Evolutionary conservation across 176 grass and related monocot genomes (phyloP).

Genomic region (Eragrostis curvula): DNA sequence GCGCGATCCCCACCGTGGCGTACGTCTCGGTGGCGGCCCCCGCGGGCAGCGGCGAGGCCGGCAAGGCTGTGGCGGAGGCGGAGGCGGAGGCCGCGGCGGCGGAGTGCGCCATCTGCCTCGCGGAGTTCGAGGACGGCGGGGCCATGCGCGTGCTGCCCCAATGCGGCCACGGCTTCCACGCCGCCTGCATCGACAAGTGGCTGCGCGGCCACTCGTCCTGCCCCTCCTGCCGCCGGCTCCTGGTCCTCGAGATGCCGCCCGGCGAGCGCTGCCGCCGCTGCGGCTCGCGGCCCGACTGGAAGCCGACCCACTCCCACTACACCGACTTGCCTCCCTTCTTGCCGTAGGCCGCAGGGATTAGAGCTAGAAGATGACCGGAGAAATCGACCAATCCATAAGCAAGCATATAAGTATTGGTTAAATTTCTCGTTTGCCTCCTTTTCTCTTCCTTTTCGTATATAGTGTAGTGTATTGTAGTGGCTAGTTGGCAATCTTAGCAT

Average conservation of each 20-base stretch:
- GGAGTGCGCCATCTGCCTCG: conserved; percentile 81
- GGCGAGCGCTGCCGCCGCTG: conserved; percentile 51
- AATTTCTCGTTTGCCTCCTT: conserved; percentile 19
- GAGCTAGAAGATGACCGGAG: conserved; percentile 9
- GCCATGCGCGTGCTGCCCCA: conserved; percentile 63
- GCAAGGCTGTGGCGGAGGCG: background rate
- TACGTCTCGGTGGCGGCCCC: conserved; percentile 36
- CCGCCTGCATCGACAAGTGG: conserved; percentile 74
- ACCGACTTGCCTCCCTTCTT: conserved; percentile 43
- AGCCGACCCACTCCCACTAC: conserved; percentile 39
- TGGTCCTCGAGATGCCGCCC: conserved; percentile 45
- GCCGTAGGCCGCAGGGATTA: conserved; percentile 30
- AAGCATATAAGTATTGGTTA: background rate
- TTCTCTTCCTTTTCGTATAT: too few species aligned
- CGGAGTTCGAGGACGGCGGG: conserved; percentile 70
- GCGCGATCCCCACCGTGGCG: conserved; percentile 52
- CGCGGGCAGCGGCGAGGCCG: background rate
- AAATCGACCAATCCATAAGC: background rate
- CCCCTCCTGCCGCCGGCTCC: conserved; percentile 65
- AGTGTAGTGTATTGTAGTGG: too few species aligned
- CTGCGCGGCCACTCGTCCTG: conserved; percentile 68
- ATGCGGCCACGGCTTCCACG: conserved; percentile 74
- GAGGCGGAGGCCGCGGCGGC: background rate
- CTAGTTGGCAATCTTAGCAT: conserved; percentile 1
- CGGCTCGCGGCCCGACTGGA: conserved; percentile 48